Evolutionary conservation across 768 basidiomycete species (phyloP), one percentile per base, ranked within the genome.

Genomic region (Tubosaeta sp.): DNA sequence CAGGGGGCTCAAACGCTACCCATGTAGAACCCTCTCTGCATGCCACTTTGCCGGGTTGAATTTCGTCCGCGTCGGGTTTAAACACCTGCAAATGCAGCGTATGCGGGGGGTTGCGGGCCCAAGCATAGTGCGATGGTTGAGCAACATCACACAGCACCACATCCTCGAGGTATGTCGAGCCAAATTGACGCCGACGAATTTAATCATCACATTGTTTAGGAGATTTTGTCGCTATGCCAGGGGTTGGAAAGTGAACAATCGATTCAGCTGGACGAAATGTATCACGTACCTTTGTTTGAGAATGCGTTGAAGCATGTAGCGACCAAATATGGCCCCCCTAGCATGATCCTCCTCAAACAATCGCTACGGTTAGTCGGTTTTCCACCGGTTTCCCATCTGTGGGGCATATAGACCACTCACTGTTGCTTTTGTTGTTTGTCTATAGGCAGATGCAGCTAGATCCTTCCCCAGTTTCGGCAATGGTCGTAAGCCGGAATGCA

Each of bases 21-120:
- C 66, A 34, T 69, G 72, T 31, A 51, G 36, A 32, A 57, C 56
- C 22, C 48, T 45, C 9, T 76, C 82, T 13, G 73, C 81, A 3
- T 86, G 83, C 54, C 82, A 82, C 12, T 71, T 87, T 40, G 82
- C 84, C 9, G 79, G 80, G 3, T 57, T 86, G 56, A 85, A 84
- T 56, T 84, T 82, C 49, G 80, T 75, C 12, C 73, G 82, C 21
- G 53, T 79, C 10, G 68, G 73, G n/a, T 74, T 83, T 19, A 56
- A 57, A 11, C 46, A 62, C 18, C 34, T 43, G 34, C 52, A 48
- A n/a, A 49, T 39, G 34, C 52, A 53, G 21, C 54, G 52, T 9
- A 36, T 38, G 3, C 48, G 45, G 38, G 44, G 58, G 19, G 13
- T 27, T 10, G 16, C 30, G 36, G 31, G 27, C 16, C 11, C 41